Conservation (phyloP, 1,139 yeast genomes). For the Meyerozyma carpophila region DNA sequence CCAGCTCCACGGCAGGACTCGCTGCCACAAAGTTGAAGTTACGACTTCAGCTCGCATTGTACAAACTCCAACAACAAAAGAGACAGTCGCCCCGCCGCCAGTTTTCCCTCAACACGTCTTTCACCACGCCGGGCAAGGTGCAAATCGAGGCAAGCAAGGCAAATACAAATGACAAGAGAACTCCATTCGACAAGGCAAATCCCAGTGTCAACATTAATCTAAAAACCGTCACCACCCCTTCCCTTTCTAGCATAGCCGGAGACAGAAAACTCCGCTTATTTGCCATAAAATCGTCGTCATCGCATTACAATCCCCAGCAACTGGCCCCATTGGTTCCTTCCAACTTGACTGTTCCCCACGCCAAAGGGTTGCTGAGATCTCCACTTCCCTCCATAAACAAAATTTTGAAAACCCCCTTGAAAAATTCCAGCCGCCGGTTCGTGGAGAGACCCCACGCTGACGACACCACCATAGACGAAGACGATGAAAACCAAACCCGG, state of each 20-base stretch:
- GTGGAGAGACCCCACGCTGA: slow-evolving; percentile 17
- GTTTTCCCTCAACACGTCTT: neutral
- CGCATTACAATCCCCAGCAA: neutral
- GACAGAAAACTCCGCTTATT: slow-evolving; percentile 1
- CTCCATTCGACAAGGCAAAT: neutral
- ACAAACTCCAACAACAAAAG: slow-evolving; percentile 44
- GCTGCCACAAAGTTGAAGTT: slow-evolving; percentile 64
- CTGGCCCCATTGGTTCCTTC: neutral
- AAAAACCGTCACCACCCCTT: neutral
- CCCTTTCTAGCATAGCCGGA: neutral
- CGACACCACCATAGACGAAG: slow-evolving; percentile 35
- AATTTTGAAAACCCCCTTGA: slow-evolving; percentile 42
- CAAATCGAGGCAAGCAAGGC: too few relatives aligned
- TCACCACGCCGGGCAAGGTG: neutral
- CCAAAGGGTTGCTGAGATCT: neutral
- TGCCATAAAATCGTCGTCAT: neutral
- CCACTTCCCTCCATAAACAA: slow-evolving; percentile 35
- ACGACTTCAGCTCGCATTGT: slow-evolving; percentile 73
- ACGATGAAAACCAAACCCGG: slow-evolving; percentile 16
- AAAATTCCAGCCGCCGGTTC: slow-evolving; percentile 16
- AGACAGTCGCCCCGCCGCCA: neutral
- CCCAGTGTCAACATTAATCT: slow-evolving; percentile 1
- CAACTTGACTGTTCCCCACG: neutral
- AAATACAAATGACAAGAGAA: too few relatives aligned
- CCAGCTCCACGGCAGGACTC: neutral